Evolutionary conservation across 2,329 filamentous ascomycete species (phyloP).

Genomic region (Ophiobolus disseminans): DNA sequence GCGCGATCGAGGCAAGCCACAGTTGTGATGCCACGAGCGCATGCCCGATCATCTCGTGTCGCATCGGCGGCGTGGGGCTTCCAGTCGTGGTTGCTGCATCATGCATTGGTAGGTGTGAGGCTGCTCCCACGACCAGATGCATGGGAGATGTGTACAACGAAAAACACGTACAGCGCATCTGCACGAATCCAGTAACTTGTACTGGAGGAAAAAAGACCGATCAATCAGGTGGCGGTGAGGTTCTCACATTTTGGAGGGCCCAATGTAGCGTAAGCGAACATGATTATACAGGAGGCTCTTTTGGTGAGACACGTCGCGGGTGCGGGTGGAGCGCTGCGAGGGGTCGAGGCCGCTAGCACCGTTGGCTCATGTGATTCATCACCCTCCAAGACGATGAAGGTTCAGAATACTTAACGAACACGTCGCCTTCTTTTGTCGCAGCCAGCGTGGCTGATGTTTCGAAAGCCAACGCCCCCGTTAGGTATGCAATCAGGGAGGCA

Average conservation of each 20-base stretch:
- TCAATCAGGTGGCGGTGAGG: conserved; percentile 19
- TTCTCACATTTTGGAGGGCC: conserved; percentile 5
- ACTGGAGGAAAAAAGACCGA: conserved; percentile 13
- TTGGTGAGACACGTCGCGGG: conserved; percentile 26
- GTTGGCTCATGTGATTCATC: no score
- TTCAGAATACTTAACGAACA: no score
- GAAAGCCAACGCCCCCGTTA: no score
- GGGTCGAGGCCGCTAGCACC: conserved; percentile 21
- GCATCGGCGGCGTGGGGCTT: conserved; percentile 9
- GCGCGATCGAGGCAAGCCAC: conserved; percentile 21
- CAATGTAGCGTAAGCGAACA: conserved; percentile 10
- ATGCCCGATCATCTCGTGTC: conserved; percentile 17
- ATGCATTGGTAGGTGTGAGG: conserved; percentile 12
- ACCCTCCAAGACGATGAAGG: no score
- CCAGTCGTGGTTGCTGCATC: conserved; percentile 11
- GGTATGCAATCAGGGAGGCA: no score
- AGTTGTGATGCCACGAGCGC: conserved; percentile 18
- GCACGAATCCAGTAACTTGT: background rate
- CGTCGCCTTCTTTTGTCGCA: no score
- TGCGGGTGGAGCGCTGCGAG: conserved; percentile 18
- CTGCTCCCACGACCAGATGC: conserved; percentile 19
- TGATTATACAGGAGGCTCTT: conserved; percentile 10
- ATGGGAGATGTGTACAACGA: conserved; percentile 11
- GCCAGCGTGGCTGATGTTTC: no score
- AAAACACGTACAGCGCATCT: conserved; percentile 6